Evolutionary conservation across 805 yeast genomes (phyloP), one percentile per base, ranked within the genome.

Genomic region (Saccharomycopsis sp.): DNA sequence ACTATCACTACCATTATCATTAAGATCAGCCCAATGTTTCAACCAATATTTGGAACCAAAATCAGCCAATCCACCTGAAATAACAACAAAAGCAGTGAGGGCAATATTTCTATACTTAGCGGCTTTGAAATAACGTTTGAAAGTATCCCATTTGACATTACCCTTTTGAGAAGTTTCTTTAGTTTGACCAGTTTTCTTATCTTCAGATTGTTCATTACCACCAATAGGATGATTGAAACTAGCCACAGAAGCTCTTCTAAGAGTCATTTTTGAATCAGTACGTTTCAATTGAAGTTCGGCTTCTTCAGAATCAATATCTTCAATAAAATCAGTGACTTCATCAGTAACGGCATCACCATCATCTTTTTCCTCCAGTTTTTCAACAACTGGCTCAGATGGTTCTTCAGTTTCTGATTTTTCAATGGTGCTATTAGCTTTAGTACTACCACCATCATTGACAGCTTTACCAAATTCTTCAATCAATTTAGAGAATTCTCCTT

Each of bases 21-120:
- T 71, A 26, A 53, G 48, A 49, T 78, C 84, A 1, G 86, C 72
- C 88, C 88, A 79, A 45, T 68, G 62, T 48, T 78, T 79, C 49
- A 79, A 62, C 79, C 84, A 76, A 53, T 73, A 74, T 52, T 71
- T 76, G 34, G 74, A 72, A 6, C 62, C 58, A 18, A 64, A 50
- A 15, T 59, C 57, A 35, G 59, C 53, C 12, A 70, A 55, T 14
- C 66, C 63, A 3, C 60, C 48, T 25, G 58, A 21, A 49, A 64
- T 49, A 53, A 67, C 47, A 31, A 57, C 46, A 34, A 57, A 50
- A 47, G 75, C 50, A 37, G 65, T 56, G 1, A 63, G 39, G n/a
- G 56, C n/a, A 20, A 69, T 69, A 26, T 80, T 79, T 1, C 54
- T 21, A 25, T 61, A 49, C 5, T 77, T 71, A 56, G 85, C 78